These are phyloP conservation scores for Neurospora cerealis DNA, from an alignment of 495 filamentous ascomycete genomes.

Conservation along the genomic window DNA sequence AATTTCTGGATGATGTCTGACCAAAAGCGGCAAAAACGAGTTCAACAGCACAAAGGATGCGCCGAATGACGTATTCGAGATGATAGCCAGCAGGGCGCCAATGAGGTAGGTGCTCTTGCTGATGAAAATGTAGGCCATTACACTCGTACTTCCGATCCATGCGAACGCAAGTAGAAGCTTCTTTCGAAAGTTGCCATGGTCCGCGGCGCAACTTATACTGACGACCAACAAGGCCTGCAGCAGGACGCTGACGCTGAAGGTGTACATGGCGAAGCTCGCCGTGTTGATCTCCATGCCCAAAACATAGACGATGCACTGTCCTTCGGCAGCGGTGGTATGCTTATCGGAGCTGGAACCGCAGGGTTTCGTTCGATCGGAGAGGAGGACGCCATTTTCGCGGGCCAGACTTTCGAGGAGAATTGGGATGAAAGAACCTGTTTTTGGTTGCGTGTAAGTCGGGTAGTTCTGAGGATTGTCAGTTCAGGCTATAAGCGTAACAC, in stretches of 20 bases:
- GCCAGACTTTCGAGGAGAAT: constrained; percentile 91
- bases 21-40: constrained; percentile 72
- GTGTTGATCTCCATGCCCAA: constrained; percentile 85
- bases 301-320: constrained; percentile 75
- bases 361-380: constrained; percentile 61
- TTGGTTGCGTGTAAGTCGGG: constrained; percentile 3
- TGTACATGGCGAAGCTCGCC: constrained; percentile 97
- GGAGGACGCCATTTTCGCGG: constrained; percentile 74
- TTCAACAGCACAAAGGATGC: constrained; percentile 81
- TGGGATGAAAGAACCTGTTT: constrained; percentile 83
- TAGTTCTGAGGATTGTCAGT: not conserved
- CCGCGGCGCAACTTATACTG: constrained; percentile 90
- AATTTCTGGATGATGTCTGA: constrained; percentile 61
- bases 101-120: constrained; percentile 64
- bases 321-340: constrained; percentile 22
- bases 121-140: constrained; percentile 83
- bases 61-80: constrained; percentile 84
- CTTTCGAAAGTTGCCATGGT: constrained; percentile 91
- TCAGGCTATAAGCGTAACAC: not conserved
- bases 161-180: constrained; percentile 74
- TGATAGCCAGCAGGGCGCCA: constrained; percentile 71
- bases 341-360: constrained; percentile 45
- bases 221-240: constrained; percentile 85
- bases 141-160: constrained; percentile 65
- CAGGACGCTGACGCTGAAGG: constrained; percentile 84